phyloP scores from a whole-genome alignment of 257 asterid species.

The Solanum medicagineum region DNA sequence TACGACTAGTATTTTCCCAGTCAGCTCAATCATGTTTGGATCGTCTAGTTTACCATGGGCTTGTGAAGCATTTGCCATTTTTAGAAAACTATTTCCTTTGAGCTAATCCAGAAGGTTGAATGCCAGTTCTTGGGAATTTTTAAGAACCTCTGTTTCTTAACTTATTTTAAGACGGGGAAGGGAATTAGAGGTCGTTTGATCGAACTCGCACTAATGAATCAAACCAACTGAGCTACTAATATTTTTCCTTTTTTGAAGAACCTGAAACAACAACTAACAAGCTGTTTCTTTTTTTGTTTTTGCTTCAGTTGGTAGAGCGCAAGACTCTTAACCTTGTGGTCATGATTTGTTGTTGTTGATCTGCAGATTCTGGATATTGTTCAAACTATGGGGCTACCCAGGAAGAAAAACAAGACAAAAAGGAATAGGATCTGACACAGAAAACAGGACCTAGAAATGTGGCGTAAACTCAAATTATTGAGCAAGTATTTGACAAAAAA shows the following conservation, averaged over 20 bases:
- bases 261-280: not conserved
- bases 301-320: too few species aligned
- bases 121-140: not conserved
- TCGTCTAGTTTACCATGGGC: slow-evolving; percentile 13
- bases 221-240: not conserved
- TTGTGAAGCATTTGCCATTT: slow-evolving; percentile 33
- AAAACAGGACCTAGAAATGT: not conserved
- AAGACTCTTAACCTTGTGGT: too few species aligned
- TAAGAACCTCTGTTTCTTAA: not conserved
- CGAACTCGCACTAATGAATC: too few species aligned
- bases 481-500: not conserved
- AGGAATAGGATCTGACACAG: not conserved
- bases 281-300: not conserved
- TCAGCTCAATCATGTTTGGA: slow-evolving; percentile 38
- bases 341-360: not conserved
- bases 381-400: not conserved
- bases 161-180: too few species aligned
- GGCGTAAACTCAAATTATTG: not conserved
- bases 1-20: slow-evolving; percentile 59
- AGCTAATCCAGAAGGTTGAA: not conserved
- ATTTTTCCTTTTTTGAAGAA: not conserved
- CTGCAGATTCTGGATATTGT: not conserved
- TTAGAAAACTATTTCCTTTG: not conserved
- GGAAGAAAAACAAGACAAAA: not conserved
- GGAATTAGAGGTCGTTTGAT: too few species aligned